Evolutionary conservation across 352 stramenopile species (phyloP).

Genomic region (Phytophthora nicotianae): DNA sequence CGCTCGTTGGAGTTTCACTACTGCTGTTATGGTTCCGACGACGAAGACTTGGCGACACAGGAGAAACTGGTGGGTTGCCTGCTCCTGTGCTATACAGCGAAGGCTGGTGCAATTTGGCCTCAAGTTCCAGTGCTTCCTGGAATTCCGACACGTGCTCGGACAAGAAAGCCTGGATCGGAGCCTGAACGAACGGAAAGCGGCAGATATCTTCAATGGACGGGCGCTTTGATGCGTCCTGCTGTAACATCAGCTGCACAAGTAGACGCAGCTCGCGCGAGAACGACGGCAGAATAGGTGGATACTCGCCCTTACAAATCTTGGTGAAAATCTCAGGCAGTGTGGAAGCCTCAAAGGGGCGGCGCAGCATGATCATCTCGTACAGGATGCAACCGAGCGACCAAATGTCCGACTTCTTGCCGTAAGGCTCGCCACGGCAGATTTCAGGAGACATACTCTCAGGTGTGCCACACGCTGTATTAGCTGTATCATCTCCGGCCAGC

Average conservation of each 20-base stretch:
- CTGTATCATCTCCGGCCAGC: slow-evolving; percentile 76
- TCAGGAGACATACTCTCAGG: slow-evolving; percentile 91
- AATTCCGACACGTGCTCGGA: slow-evolving; percentile 88
- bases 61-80: slow-evolving; percentile 38
- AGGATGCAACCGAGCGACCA: slow-evolving; percentile 90
- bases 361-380: slow-evolving; percentile 92
- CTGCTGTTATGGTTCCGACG: slow-evolving; percentile 59
- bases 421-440: slow-evolving; percentile 87
- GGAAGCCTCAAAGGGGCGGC: slow-evolving; percentile 82
- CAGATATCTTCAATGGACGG: slow-evolving; percentile 91
- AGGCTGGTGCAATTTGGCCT: slow-evolving; percentile 88
- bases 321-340: slow-evolving; percentile 86
- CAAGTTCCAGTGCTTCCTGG: slow-evolving; percentile 83
- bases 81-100: slow-evolving; percentile 60
- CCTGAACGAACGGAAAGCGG: slow-evolving; percentile 86
- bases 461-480: slow-evolving; percentile 84
- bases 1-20: slow-evolving; percentile 40
- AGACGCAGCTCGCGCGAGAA: slow-evolving; percentile 85
- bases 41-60: slow-evolving; percentile 46
- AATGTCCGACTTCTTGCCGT: slow-evolving; percentile 91
- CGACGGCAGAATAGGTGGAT: slow-evolving; percentile 72
- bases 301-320: slow-evolving; percentile 90
- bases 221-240: slow-evolving; percentile 85
- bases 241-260: slow-evolving; percentile 88
- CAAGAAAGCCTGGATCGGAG: slow-evolving; percentile 83